These are phyloP conservation scores for Simmondsia chinensis DNA, from an alignment of 148 eudicot species.

Conservation along the genomic window DNA sequence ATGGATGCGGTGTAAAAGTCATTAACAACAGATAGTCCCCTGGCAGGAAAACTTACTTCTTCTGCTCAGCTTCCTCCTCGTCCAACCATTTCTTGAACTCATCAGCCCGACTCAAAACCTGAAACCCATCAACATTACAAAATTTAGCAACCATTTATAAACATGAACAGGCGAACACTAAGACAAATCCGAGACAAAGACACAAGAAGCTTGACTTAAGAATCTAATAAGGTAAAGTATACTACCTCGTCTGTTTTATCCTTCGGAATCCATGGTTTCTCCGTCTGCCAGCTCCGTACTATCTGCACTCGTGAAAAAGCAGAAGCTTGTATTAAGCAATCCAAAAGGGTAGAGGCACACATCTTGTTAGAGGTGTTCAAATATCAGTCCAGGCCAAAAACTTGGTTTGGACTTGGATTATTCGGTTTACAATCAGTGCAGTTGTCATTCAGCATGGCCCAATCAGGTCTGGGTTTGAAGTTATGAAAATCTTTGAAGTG, in stretches of 20 bases:
- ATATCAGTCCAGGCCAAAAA: too few relatives aligned
- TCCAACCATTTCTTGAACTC: conserved; percentile 68
- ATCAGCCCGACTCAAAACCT: conserved; percentile 67
- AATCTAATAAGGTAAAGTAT: conserved; percentile 2
- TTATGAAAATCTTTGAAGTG: too few relatives aligned
- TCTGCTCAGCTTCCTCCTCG: conserved; percentile 75
- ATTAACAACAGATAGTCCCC: background rate
- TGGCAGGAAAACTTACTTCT: conserved; percentile 35
- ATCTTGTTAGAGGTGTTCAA: background rate
- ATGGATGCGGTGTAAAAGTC: background rate
- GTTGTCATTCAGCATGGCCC: too few relatives aligned
- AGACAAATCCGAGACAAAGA: background rate
- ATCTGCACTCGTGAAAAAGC: conserved; percentile 30
- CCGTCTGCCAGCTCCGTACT: conserved; percentile 63
- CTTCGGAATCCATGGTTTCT: conserved; percentile 84
- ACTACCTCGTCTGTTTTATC: conserved; percentile 75
- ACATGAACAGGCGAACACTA: background rate
- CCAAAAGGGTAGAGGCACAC: background rate
- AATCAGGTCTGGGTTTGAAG: too few relatives aligned
- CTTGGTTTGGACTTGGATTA: too few relatives aligned
- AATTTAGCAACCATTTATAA: background rate
- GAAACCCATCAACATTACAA: conserved; percentile 4
- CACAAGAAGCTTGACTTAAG: conserved; percentile 3
- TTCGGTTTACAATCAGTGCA: too few relatives aligned
- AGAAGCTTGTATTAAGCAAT: background rate